Evolutionary conservation across 108 stramenopile species (phyloP), one percentile per base, ranked within the genome.

Genomic region (Fragilariopsis cylindrus): DNA sequence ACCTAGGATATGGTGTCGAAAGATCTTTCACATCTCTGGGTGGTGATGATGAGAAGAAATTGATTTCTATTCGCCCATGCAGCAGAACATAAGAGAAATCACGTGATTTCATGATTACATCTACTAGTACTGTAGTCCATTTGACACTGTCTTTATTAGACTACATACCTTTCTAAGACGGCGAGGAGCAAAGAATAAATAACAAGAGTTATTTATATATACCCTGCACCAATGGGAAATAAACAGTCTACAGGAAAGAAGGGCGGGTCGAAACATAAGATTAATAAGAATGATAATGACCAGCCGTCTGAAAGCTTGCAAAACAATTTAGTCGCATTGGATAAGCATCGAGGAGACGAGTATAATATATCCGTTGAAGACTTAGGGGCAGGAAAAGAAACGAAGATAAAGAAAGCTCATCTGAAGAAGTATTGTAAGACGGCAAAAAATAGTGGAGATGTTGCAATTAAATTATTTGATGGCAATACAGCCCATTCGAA

Each of bases 391-490:
- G 79, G 79, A 46, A 74, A 48, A 5, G 39, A 47, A 13, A 70
- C 73, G 2, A 56, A 65, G 18, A 71, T 80, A 62, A 55, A 66
- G 46, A 69, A 56, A 5, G 73, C 54, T 7, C 57, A 73, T 12
- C 5, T 56, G 15, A 75, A 75, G 15, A 80, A 71, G 43, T 80
- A 70, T 42, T 67, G 56, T 9, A 80, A 80, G 57, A 75, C 79
- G 19, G 70, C 58, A 57, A 53, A 67, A 18, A 68, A 48, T n/a
- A 71, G 60, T 9, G 57, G 69, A 7, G 73, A 73, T n/a, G 79
- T 80, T 7, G 79, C 79, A 6, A 74, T 80, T 46, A 80, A 80
- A 63, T 58, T 80, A 54, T 80, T 70, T 55, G 69, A 80, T 66
- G 79, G 79, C 64, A 62, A 77, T 60, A 66, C 83, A 11, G 75